These are phyloP conservation scores for Exophiala sideris DNA, from an alignment of 2,329 filamentous ascomycete species.

Conservation along the genomic window DNA sequence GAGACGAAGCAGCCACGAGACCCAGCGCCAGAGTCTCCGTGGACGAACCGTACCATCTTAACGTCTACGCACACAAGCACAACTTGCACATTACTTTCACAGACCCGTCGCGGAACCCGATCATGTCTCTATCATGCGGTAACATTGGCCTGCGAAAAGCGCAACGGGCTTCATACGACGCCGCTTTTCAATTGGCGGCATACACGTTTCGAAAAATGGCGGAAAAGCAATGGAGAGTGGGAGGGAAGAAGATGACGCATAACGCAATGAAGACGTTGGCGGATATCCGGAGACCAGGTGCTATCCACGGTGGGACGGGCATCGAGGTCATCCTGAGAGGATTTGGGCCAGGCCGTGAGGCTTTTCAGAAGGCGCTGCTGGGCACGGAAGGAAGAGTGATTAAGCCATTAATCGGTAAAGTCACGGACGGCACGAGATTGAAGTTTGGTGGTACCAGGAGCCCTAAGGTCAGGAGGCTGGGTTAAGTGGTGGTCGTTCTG, in stretches of 20 bases:
- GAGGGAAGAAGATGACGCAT: constrained; percentile 62
- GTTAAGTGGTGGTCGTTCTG: constrained; percentile 30
- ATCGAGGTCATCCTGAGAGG: constrained; percentile 80
- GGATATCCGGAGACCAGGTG: constrained; percentile 75
- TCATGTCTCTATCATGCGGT: constrained; percentile 77
- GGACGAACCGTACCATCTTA: constrained; percentile 73
- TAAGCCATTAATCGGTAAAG: constrained; percentile 69
- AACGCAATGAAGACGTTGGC: constrained; percentile 70
- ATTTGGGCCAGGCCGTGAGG: constrained; percentile 83
- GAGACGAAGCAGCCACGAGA: constrained; percentile 15
- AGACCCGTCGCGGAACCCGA: constrained; percentile 71
- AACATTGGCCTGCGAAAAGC: constrained; percentile 90
- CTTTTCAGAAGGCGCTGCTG: constrained; percentile 82
- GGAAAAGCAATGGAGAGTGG: constrained; percentile 71
- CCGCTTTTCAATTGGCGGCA: constrained; percentile 82
- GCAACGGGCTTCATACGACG: constrained; percentile 78
- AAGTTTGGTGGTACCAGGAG: constrained; percentile 96
- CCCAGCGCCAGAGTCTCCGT: constrained; percentile 8
- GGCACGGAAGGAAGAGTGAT: constrained; percentile 77
- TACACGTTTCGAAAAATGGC: constrained; percentile 81
- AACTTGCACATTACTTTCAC: constrained; percentile 93
- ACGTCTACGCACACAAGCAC: constrained; percentile 84
- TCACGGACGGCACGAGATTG: constrained; percentile 81
- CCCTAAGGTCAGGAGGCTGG: constrained; percentile 76
- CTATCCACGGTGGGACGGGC: constrained; percentile 61